Conservation (phyloP, 225 moss, liverwort and hornwort genomes). For the Straminergon stramineum region DNA sequence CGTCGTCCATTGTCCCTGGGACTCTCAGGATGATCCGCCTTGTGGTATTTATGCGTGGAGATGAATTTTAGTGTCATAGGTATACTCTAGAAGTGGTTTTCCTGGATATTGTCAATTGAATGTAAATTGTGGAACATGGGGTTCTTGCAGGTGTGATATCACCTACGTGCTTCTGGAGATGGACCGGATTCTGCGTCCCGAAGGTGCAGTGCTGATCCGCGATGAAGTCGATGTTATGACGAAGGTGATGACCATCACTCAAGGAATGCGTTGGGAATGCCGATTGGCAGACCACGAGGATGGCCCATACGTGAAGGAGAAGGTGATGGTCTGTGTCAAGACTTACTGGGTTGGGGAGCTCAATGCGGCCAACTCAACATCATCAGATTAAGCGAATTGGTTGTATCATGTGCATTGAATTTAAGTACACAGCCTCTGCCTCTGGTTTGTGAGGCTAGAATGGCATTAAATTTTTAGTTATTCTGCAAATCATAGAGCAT, state of each 20-base stretch:
- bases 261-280: constrained; percentile 83
- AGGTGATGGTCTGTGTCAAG: constrained; percentile 72
- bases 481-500: constrained; percentile 5
- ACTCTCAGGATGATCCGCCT: background rate
- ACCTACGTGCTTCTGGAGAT: constrained; percentile 65
- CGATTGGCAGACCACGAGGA: constrained; percentile 88
- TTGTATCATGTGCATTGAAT: background rate
- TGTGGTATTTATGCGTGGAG: background rate
- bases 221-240: constrained; percentile 81
- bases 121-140: background rate
- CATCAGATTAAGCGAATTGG: background rate
- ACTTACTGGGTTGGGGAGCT: constrained; percentile 69
- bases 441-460: background rate
- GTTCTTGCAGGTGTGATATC: constrained; percentile 60
- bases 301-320: constrained; percentile 58
- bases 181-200: constrained; percentile 80
- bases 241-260: constrained; percentile 58
- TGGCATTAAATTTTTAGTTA: constrained; percentile 1
- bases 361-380: constrained; percentile 8
- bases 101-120: background rate
- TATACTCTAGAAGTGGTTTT: background rate
- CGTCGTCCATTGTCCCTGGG: background rate
- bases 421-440: background rate
- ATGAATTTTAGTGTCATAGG: background rate
- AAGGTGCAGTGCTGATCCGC: constrained; percentile 58